Base-by-base conservation (phyloP, 345 rosid genomes). In the Melastoma malabathricum region DNA sequence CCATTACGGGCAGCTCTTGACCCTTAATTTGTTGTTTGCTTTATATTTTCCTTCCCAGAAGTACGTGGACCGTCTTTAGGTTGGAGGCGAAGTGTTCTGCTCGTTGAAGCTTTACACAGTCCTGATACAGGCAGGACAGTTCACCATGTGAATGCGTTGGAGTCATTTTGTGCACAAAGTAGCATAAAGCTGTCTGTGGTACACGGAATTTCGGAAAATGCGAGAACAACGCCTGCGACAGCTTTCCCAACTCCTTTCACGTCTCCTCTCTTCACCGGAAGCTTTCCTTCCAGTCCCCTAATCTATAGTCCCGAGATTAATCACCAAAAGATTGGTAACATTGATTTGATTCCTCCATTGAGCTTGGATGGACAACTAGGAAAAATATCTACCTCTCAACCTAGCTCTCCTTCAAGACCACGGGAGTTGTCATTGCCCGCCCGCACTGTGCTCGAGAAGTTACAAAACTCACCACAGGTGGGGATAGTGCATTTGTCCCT, bases 21-120 rank as follows among this genome's bases (percentile, higher is more conserved):
- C 44, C 53, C 59, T 65, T 54, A 48, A 57, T 16, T 57, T 51
- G 18, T 62, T 47, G 56, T 27, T 48, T 57, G 72, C 58, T 45
- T 13, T 22, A 15, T 15, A 10, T 15, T 59, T 50, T 34, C 53
- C 53, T 50, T 2, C 43, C 39, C 67, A 79, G 95, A 66, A 65
- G 94, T 67, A 71, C 67, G 54, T 63, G 74, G 75, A 53, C 90
- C 90, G 47, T 77, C 83, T 47, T 66, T 88, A 53, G 99, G 99
- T 52, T 88, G 99, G 99, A 88, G 99, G 73, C 89, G 89, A 47
- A 81, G 71, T 55, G 86, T 85, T 19, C 70, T 93, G 59, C 99
- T 93, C 43, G 83, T 93, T 61, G 99, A 93, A 81, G 94, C 99
- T 48, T 69, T 79, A 63, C 89, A 84, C 64, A 77, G 84, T 60